A percentile compares a stretch with the other conserved stretches of the same genome.
Evolutionary conservation across 1,284 basidiomycete genomes (phyloP).

Genomic region (Sporisorium scitamineum): DNA sequence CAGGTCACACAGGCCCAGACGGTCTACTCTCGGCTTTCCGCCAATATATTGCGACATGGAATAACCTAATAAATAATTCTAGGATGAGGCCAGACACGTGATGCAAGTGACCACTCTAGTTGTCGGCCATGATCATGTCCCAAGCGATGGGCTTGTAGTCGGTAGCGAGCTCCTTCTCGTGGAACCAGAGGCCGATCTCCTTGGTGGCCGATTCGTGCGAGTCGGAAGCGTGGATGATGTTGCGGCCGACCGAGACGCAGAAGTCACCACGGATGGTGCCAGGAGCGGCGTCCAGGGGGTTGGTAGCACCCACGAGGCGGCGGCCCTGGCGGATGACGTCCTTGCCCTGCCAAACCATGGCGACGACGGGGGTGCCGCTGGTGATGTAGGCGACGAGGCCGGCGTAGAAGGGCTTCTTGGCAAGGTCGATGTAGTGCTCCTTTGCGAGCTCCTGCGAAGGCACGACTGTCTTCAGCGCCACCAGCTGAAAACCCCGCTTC

Average conservation of each 20-base stretch:
- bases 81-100: not conserved
- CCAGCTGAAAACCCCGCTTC: conserved; percentile 52
- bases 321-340: conserved; percentile 66
- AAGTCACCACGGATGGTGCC: conserved; percentile 63
- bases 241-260: conserved; percentile 68
- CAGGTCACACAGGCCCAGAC: not conserved
- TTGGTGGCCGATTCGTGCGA: conserved; percentile 71
- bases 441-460: conserved; percentile 54
- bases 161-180: conserved; percentile 69
- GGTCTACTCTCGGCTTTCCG: not conserved
- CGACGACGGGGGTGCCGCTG: conserved; percentile 62
- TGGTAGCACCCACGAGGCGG: conserved; percentile 65
- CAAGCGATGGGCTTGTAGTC: conserved; percentile 70
- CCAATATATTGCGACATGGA: not conserved
- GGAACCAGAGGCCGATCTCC: conserved; percentile 72
- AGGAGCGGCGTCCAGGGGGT: conserved; percentile 61
- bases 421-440: conserved; percentile 64
- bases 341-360: conserved; percentile 68
- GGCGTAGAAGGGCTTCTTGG: conserved; percentile 62
- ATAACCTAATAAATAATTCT: not conserved
- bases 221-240: conserved; percentile 72
- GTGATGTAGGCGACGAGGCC: conserved; percentile 63
- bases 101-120: conserved; percentile 28
- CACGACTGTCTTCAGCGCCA: conserved; percentile 34
- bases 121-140: conserved; percentile 59